Evolutionary conservation across 805 yeast species (phyloP), one percentile per base, ranked within the genome.

Genomic region (Lipomyces oligophaga): DNA sequence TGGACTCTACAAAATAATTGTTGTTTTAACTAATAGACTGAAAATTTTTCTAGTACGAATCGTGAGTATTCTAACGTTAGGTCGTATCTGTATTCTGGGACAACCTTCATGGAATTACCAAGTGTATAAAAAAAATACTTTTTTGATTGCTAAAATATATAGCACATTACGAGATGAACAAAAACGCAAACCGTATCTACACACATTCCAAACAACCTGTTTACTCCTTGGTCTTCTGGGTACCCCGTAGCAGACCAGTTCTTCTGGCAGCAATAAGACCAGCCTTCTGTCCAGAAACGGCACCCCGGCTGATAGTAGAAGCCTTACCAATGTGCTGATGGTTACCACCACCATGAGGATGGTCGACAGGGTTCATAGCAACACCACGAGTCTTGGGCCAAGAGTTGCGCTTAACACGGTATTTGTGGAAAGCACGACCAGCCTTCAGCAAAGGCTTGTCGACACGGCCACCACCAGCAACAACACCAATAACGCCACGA

Each of bases 341-440:
- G 96, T 89, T 89, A 90, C 98, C 98, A 90, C 98, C 97, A 86
- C 98, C 98, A 77, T 90, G 98, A 75, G 98, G 98, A 81, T 90
- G 98, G 75, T 90, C 98, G 75, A 90, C 98, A 76, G 97, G 97
- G 81, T 90, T 90, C 98, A 93, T 90, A 74, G 98, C 98, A 73
- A 90, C 97, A 90, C 97, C 98, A 81, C 97, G 88, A 71, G 97
- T 93, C 85, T 87, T 89, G 78, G 98, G 98, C 97, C 97, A 93
- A 63, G 96, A 87, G 95, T 93, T 88, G 80, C 97, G 83, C 94
- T 93, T 93, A 69, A 89, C 95, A 78, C 77, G 89, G 93, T 84
- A 89, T 81, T 90, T 90, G 89, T 90, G 96, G 96, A 83, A 90
- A 63, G 98, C 98, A 81, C 95, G 88, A 80, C 97, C 97, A 72